These are phyloP conservation scores for Pyrenophora graminea DNA, from an alignment of 2,329 filamentous ascomycete genomes.

Conservation along the genomic window DNA sequence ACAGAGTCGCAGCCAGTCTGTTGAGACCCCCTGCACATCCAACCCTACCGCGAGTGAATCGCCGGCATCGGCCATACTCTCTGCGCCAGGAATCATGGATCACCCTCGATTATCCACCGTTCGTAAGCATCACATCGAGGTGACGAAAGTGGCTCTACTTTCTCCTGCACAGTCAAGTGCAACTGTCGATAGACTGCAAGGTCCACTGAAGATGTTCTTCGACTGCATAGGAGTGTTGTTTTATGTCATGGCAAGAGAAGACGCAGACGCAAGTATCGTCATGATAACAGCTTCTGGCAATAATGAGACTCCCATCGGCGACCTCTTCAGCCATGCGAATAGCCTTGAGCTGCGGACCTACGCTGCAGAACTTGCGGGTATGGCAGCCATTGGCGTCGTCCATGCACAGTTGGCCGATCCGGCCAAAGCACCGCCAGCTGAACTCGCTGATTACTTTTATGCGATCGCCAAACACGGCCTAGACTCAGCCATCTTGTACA, in stretches of 20 bases:
- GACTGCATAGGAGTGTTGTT: constrained; percentile 22
- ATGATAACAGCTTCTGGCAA: constrained; percentile 4
- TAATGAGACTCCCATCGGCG: constrained; percentile 5
- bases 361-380: constrained; percentile 22
- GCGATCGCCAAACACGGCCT: constrained; percentile 19
- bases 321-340: constrained; percentile 7
- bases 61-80: background rate
- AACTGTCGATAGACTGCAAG: constrained; percentile 8
- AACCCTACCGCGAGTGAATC: background rate
- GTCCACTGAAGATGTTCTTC: constrained; percentile 17
- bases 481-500: constrained; percentile 19
- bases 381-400: constrained; percentile 22
- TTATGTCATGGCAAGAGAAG: constrained; percentile 17
- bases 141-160: background rate
- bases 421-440: constrained; percentile 6
- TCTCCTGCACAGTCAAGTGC: background rate
- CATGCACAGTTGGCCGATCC: constrained; percentile 12
- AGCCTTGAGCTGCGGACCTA: constrained; percentile 4
- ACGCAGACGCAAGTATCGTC: constrained; percentile 6
- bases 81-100: constrained; percentile 1
- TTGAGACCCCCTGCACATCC: background rate
- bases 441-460: constrained; percentile 26
- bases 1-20: background rate
- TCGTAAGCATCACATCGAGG: background rate
- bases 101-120: background rate